Evolutionary conservation across 2,329 filamentous ascomycete species (phyloP), one percentile per base, ranked within the genome.

Genomic region (Pseudogymnoascus sp.): DNA sequence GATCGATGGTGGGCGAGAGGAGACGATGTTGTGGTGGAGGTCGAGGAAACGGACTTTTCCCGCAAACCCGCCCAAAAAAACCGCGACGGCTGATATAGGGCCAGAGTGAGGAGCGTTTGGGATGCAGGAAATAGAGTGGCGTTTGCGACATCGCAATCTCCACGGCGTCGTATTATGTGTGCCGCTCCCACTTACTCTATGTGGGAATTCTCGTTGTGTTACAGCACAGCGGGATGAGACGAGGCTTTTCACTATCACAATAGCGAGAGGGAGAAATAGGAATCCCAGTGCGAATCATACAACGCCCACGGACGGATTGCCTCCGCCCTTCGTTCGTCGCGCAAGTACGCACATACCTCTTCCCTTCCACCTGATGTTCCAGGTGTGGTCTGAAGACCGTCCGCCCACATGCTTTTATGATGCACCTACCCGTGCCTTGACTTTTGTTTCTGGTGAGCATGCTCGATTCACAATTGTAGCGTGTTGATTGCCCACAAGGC

Each of bases 401-500:
- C 25, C 19, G 45, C n/a, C 11, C 48, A 57, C 48, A 57, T 57
- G 14, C n/a, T 31, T 57, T 57, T 31, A 4, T 31, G 14, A 1
- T 54, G 8, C 16, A 31, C 4, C 8, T 31, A 31, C 4, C 8
- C 19, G n/a, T 6, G 48, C 8, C 25, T 31, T 54, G 25, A 31
- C 14, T 54, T 31, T 11, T 51, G 25, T 31, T 54, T 54, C 48
- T 31, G 5, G 25, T 34, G 8, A 5, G n/a, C 10, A 31, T 57
- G n/a, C 2, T 57, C 25, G 25, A 57, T 57, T 57, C 48, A 57
- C 48, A 34, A 57, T 57, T 57, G 48, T 57, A 57, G 21, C 48
- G 48, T 57, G 48, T 57, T 57, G n/a, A 57, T 34, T 57, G 28
- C 28, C 25, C 4, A 19, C 28, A 19, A 10, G 25, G n/a, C 25